phyloP scores from a whole-genome alignment of 2,329 filamentous ascomycete species.

The Alternaria viburni region DNA sequence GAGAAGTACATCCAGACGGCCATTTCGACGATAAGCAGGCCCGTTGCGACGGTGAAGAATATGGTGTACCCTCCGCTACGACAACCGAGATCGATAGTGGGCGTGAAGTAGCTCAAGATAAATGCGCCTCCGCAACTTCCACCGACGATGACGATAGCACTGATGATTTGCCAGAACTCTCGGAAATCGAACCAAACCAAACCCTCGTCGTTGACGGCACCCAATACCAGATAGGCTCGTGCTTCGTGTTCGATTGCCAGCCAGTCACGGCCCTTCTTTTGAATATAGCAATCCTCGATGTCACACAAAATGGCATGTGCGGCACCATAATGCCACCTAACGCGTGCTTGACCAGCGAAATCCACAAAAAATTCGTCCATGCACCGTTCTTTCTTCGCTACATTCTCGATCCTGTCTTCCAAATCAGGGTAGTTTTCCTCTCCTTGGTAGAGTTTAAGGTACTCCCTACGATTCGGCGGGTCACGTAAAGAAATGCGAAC shows the following conservation, averaged over 20 bases:
- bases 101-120: constrained; percentile 53
- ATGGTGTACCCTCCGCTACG: constrained; percentile 53
- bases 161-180: constrained; percentile 53
- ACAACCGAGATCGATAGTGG: constrained; percentile 54
- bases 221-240: constrained; percentile 45
- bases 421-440: constrained; percentile 31
- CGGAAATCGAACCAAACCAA: constrained; percentile 52
- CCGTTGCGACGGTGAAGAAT: constrained; percentile 43
- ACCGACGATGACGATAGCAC: constrained; percentile 46
- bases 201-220: constrained; percentile 41
- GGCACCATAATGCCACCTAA: constrained; percentile 51
- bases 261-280: constrained; percentile 49
- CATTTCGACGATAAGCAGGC: constrained; percentile 49
- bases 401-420: constrained; percentile 27
- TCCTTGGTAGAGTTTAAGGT: constrained; percentile 35
- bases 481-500: constrained; percentile 44
- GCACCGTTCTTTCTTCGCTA: constrained; percentile 26
- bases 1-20: constrained; percentile 42
- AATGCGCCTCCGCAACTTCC: constrained; percentile 50
- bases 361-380: constrained; percentile 48
- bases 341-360: constrained; percentile 47
- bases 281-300: constrained; percentile 51
- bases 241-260: constrained; percentile 43
- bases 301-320: constrained; percentile 53
- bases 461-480: constrained; percentile 30